Percentiles rank a stretch among this genome's conserved stretches.
Conservation (phyloP, 257 asterid species). For the Solanum neorickii region DNA sequence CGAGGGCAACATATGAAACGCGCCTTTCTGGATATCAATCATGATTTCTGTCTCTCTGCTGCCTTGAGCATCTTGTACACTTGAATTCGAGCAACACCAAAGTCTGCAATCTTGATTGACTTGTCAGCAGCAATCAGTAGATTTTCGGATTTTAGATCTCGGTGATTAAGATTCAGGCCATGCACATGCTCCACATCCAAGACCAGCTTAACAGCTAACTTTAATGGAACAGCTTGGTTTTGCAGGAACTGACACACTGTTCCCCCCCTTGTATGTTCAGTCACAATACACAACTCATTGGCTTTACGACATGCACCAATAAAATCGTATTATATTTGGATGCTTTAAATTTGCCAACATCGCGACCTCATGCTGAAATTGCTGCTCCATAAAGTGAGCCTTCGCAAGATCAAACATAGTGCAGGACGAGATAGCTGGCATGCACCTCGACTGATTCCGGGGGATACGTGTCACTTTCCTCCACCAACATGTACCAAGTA, state of each 20-base stretch:
- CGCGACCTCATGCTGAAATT: conserved; percentile 95
- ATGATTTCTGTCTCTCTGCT: too few species aligned
- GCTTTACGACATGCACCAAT: conserved; percentile 92
- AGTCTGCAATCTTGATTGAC: conserved; percentile 92
- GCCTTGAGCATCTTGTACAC: conserved; percentile 69
- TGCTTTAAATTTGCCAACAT: conserved; percentile 83
- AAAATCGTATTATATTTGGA: conserved; percentile 81
- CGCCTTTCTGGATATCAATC: too few species aligned
- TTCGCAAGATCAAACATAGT: conserved; percentile 35
- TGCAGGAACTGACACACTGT: conserved; percentile 81
- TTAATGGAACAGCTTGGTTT: conserved; percentile 85
- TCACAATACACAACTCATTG: conserved; percentile 97
- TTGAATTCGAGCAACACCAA: conserved; percentile 92
- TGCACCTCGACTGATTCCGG: background rate
- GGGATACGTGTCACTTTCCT: background rate
- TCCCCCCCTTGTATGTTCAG: conserved; percentile 74
- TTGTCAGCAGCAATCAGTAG: conserved; percentile 83
- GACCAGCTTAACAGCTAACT: conserved; percentile 96
- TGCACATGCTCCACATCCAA: conserved; percentile 96
- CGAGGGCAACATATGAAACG: too few species aligned
- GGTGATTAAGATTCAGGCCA: conserved; percentile 68
- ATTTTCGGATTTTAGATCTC: conserved; percentile 92
- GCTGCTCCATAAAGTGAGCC: conserved; percentile 90
- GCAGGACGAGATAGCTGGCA: background rate
- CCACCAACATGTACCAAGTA: background rate